Base-by-base conservation (phyloP, 768 basidiomycete species). In the Boletus rubroflammeus region DNA sequence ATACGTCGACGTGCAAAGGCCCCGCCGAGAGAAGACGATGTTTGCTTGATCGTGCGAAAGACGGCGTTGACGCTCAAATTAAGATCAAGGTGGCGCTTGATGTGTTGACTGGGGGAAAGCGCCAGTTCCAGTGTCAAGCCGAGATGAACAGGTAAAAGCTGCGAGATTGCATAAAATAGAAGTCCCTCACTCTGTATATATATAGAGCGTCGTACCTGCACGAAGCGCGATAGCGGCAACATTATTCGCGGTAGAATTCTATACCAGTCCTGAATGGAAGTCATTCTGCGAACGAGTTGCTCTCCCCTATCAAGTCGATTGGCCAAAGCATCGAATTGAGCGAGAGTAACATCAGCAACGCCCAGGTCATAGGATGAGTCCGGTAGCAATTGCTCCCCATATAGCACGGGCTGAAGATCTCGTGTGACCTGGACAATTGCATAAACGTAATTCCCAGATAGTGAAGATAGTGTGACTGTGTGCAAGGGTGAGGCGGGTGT, bases 391-490 rank as follows among this genome's bases (percentile, higher is more conserved):
- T 85, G 89, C n/a, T 84, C 80, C 19, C 84, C 74, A 66, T 78
- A 97, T 0, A 90, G 78, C 39, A 99, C 93, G 0, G 97, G 91
- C n/a, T 93, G 83, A 28, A 88, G 72, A 70, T 99, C 97, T 54
- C 85, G 81, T 7, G 97, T 98, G 53, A 98, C 88, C 72, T 99
- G 97, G 9, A 98, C 83, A 32, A 88, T 81, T 45, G 89, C 75
- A 62, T 91, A 86, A 34, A 96, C 75, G 73, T 94, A 96, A 62
- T 82, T 85, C n/a, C 95, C 96, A 28, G 83, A 81, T 15, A 98
- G 78, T 5, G 97, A 98, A 3, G 93, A 93, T 32, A 95, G 83
- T 0, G 92, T 94, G 61, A 93, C 78, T 6, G 82, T 77, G 59
- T 83, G 83, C 43, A 75, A 71, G 23, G 75, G 72, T 36, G 72